Evolutionary conservation across 2,329 filamentous ascomycete genomes (phyloP).

Genomic region (Pseudocercospora fuligena): DNA sequence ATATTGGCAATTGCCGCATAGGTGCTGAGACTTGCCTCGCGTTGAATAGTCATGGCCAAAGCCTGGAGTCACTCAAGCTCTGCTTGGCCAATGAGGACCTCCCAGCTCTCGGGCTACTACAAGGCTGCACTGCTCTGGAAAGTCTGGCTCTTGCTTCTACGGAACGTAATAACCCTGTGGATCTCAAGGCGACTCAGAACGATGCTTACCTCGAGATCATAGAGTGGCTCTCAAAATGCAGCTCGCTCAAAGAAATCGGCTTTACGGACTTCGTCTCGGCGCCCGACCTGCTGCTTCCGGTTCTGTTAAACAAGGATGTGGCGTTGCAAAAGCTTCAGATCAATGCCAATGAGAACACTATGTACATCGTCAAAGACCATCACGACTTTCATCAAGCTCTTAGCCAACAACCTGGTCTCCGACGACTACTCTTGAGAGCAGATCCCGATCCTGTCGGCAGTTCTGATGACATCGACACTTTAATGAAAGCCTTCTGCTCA

Average conservation of each 20-base stretch:
- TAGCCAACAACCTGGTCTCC: slow-evolving; percentile 55
- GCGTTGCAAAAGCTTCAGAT: slow-evolving; percentile 56
- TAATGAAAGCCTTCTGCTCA: slow-evolving; percentile 58
- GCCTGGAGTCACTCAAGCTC: slow-evolving; percentile 60
- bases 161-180: slow-evolving; percentile 42
- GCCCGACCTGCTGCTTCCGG: slow-evolving; percentile 56
- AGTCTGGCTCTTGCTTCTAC: slow-evolving; percentile 56
- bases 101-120: slow-evolving; percentile 55
- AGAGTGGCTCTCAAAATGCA: slow-evolving; percentile 61
- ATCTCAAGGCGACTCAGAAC: slow-evolving; percentile 58
- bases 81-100: slow-evolving; percentile 56
- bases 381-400: slow-evolving; percentile 60
- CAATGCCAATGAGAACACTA: slow-evolving; percentile 42
- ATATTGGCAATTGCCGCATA: slow-evolving; percentile 61
- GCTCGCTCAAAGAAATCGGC: slow-evolving; percentile 55
- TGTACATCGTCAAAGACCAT: slow-evolving; percentile 55
- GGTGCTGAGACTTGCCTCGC: slow-evolving; percentile 60
- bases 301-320: slow-evolving; percentile 54
- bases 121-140: slow-evolving; percentile 56
- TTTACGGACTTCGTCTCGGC: slow-evolving; percentile 59
- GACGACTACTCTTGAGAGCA: slow-evolving; percentile 52
- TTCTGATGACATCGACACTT: slow-evolving; percentile 53
- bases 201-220: slow-evolving; percentile 58
- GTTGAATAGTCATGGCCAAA: slow-evolving; percentile 58
- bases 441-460: slow-evolving; percentile 51